Evolutionary conservation across 2,329 filamentous ascomycete species (phyloP), one percentile per base, ranked within the genome.

Genomic region (Grosmannia serpens): DNA sequence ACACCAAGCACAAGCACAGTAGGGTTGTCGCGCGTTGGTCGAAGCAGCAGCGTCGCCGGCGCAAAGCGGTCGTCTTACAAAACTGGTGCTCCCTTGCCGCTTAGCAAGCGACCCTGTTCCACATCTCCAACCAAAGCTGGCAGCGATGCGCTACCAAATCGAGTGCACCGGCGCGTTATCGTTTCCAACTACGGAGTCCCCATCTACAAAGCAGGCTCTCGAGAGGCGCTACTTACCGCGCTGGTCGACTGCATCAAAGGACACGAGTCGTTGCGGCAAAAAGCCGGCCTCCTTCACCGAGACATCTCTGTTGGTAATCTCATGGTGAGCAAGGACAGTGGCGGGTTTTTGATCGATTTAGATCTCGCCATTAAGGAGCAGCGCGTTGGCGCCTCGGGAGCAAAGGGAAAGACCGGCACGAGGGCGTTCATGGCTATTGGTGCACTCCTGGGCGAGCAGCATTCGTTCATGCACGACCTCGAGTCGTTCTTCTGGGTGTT

Each of bases 351-450:
- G 35, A 75, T 77, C 57, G 71, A 77, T 59, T 71, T 79, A 50
- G 69, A 72, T 59, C 64, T 71, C 10, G 64, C 67, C 4, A 70
- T 77, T 53, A 70, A 64, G 58, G 66, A 68, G 44, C 27, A 69
- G 29, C 68, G 70, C 49, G 65, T 67, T 49, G 44, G 31, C 8
- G 60, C 67, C 20, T 75, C 69, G 1, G 72, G 73, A 59, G 71
- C 71, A 35, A 69, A 65, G 55, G 69, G 71, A 2, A 77, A 73
- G 64, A 76, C 72, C 1, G 72, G 74, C 15, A 78, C 73, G 20
- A 69, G 68, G 62, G 73, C 70, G 1, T 78, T 77, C 58, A 77
- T 78, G 70, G 73, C 73, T 4, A 76, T 78, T 58, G 70, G 74
- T 0, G 68, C 67, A 4, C 70, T 79, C 44, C 59, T 70, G 9